phyloP scores from a whole-genome alignment of 345 rosid genomes.

The Noccaea caerulescens region DNA sequence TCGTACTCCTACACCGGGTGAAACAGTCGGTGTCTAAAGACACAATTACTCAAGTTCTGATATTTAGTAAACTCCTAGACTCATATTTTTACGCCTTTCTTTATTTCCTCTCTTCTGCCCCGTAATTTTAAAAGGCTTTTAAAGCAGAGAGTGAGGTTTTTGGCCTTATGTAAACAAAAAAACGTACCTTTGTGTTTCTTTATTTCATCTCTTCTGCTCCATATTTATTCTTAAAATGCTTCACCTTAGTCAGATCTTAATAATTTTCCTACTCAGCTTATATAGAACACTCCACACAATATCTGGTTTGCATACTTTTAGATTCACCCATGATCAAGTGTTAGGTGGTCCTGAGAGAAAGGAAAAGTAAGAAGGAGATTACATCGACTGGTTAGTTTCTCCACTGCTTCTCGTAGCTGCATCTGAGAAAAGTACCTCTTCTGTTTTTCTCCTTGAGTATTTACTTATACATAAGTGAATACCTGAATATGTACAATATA shows the following conservation, averaged over 20 bases:
- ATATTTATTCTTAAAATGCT: conserved; percentile 1
- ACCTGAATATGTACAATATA: neutral
- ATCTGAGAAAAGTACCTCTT: conserved; percentile 30
- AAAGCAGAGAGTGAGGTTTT: neutral
- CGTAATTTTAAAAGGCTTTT: conserved; percentile 13
- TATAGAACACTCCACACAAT: conserved; percentile 1
- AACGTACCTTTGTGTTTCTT: neutral
- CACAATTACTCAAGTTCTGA: neutral
- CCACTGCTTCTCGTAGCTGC: conserved; percentile 11
- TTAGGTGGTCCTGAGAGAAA: conserved; percentile 20
- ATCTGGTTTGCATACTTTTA: conserved; percentile 8
- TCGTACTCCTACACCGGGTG: conserved; percentile 19
- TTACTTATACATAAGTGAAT: neutral
- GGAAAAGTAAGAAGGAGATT: conserved; percentile 6
- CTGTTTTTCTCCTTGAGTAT: conserved; percentile 10
- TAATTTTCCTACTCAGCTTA: conserved; percentile 13
- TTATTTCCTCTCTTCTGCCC: conserved; percentile 28
- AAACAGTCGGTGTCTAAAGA: conserved; percentile 16
- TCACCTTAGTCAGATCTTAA: conserved; percentile 10
- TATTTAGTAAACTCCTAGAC: neutral
- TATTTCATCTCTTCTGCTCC: conserved; percentile 1
- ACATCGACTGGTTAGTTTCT: conserved; percentile 30
- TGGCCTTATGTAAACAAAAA: neutral
- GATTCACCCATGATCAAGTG: conserved; percentile 25
- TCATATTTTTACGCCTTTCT: conserved; percentile 16